A percentile compares a stretch with the other conserved stretches of the same genome.
Conservation (phyloP, 2,329 filamentous ascomycete species). For the Epichloe uncinata region DNA sequence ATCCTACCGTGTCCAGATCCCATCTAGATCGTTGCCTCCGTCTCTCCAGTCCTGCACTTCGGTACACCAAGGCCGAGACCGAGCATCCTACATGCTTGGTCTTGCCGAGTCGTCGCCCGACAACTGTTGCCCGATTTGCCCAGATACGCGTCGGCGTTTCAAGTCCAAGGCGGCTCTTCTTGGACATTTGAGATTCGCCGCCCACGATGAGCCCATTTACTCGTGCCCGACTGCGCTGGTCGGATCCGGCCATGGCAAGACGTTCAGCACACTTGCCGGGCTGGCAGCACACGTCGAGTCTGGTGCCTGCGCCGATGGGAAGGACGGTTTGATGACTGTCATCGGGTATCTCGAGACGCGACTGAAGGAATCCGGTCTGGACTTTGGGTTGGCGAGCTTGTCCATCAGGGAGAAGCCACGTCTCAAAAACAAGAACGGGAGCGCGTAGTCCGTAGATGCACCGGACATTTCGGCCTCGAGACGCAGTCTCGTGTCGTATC, state of each 20-base stretch:
- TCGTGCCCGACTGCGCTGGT: neutral
- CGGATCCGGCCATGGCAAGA: neutral
- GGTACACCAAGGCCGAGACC: too few species aligned
- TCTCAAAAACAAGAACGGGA: neutral
- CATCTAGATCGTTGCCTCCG: neutral
- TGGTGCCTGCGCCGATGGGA: conserved; percentile 5
- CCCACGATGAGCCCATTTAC: neutral
- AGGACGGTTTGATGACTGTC: neutral
- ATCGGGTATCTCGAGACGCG: conserved; percentile 2
- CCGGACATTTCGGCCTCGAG: too few species aligned
- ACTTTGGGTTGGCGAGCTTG: neutral
- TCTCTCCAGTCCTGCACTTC: neutral
- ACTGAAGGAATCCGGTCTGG: neutral
- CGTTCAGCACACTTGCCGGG: conserved; percentile 7
- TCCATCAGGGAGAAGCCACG: neutral
- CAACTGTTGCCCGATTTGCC: conserved; percentile 1
- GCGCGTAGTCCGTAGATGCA: neutral
- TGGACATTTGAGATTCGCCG: neutral
- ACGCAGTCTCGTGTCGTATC: too few species aligned
- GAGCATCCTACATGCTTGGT: neutral
- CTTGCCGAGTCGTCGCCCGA: neutral
- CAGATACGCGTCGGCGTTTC: neutral
- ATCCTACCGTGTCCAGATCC: too few species aligned
- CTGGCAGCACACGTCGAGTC: conserved; percentile 8
- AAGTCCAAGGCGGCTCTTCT: neutral